These are phyloP conservation scores for Corchorus olitorius DNA, from an alignment of 345 rosid species.

Conservation along the genomic window DNA sequence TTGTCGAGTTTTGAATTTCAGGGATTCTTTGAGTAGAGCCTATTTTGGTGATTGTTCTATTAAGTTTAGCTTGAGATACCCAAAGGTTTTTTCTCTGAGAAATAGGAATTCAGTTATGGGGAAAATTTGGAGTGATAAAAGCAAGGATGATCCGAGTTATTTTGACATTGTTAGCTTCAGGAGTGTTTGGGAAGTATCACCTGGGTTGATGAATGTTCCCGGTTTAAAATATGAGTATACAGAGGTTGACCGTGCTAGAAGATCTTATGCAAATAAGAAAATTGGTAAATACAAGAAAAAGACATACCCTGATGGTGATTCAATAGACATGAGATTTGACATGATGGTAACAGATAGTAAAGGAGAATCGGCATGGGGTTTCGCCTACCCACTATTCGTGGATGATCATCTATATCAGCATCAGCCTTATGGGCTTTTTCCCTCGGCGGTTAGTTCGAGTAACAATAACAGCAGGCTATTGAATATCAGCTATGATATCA, in stretches of 20 bases:
- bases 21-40: constrained; percentile 45
- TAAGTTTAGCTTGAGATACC: constrained; percentile 68
- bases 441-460: constrained; percentile 27
- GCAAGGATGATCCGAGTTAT: constrained; percentile 46
- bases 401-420: constrained; percentile 44
- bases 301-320: constrained; percentile 52
- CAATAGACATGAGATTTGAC: constrained; percentile 71
- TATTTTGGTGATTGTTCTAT: constrained; percentile 66
- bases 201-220: constrained; percentile 28
- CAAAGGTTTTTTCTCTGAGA: constrained; percentile 47
- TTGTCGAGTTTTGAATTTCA: constrained; percentile 60
- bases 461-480: constrained; percentile 38
- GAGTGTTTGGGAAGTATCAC: constrained; percentile 32
- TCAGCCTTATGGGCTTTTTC: constrained; percentile 5
- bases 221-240: constrained; percentile 64
- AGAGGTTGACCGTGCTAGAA: constrained; percentile 39
- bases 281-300: constrained; percentile 44
- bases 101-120: constrained; percentile 52
- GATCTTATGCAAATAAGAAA: constrained; percentile 42
- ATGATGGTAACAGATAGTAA: constrained; percentile 47
- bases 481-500: constrained; percentile 69
- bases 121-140: constrained; percentile 57
- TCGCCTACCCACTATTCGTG: constrained; percentile 65
- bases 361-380: constrained; percentile 48
- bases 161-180: constrained; percentile 49